phyloP scores from a whole-genome alignment of 1,284 basidiomycete genomes.

The Puccinia triticina region DNA sequence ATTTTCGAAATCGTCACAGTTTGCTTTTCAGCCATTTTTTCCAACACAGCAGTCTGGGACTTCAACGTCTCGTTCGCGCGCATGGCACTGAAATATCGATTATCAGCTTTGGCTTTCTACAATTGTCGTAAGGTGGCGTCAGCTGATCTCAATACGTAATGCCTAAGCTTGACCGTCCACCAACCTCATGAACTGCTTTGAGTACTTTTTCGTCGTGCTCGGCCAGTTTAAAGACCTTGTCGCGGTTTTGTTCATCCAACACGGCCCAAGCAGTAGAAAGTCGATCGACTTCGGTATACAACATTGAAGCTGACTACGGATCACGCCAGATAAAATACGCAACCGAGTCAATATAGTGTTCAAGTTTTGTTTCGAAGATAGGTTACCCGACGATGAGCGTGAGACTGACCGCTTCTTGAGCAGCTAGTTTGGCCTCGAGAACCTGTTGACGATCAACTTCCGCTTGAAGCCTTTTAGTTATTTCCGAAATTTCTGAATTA shows the following conservation, averaged over 20 bases:
- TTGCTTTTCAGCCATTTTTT: conserved; percentile 75
- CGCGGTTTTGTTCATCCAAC: conserved; percentile 79
- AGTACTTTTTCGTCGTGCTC: conserved; percentile 74
- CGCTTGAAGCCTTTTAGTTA: conserved; percentile 17
- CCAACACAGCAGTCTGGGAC: conserved; percentile 72
- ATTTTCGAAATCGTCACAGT: conserved; percentile 73
- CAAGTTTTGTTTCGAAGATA: not conserved
- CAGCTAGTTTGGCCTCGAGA: conserved; percentile 58
- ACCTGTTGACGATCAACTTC: conserved; percentile 31
- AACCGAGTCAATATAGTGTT: not conserved
- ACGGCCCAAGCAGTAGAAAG: conserved; percentile 83
- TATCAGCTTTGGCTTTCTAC: conserved; percentile 87
- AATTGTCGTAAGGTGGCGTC: conserved; percentile 2
- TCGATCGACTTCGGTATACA: conserved; percentile 84
- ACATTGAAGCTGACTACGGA: conserved; percentile 70
- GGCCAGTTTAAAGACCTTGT: conserved; percentile 79
- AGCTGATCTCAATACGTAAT: not conserved
- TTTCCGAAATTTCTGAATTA: conserved; percentile 2
- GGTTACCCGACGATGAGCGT: not conserved
- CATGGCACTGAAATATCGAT: conserved; percentile 90
- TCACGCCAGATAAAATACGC: not conserved
- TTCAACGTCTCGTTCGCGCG: conserved; percentile 82
- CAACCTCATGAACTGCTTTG: conserved; percentile 61
- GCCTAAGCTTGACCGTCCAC: conserved; percentile 12
- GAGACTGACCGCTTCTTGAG: conserved; percentile 62